Conservation (phyloP, 805 yeast species). For the Candida taoyuanica region DNA sequence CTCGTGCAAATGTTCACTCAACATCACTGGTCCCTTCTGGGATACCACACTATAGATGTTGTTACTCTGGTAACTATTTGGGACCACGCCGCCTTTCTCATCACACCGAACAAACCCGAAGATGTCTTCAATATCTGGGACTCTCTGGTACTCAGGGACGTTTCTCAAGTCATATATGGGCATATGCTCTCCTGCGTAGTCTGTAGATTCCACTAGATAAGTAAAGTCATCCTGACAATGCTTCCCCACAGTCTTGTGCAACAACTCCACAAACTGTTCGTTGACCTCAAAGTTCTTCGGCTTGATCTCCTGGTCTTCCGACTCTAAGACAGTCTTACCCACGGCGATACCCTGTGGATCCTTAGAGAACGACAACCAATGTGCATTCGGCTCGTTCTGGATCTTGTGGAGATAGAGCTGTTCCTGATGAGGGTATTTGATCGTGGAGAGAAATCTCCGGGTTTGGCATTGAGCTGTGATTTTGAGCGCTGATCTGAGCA, state of each 20-base stretch:
- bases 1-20: slow-evolving; percentile 48
- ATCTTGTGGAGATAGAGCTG: slow-evolving; percentile 16
- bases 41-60: slow-evolving; percentile 49
- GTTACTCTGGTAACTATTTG: slow-evolving; percentile 53
- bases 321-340: slow-evolving; percentile 5
- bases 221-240: slow-evolving; percentile 42
- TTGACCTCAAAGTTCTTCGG: slow-evolving; percentile 11
- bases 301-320: slow-evolving; percentile 2
- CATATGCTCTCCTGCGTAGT: slow-evolving; percentile 50
- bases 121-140: slow-evolving; percentile 66
- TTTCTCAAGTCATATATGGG: slow-evolving; percentile 69
- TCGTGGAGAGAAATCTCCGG: neutral
- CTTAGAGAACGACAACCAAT: slow-evolving; percentile 14
- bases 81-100: slow-evolving; percentile 47
- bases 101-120: slow-evolving; percentile 66
- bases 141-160: slow-evolving; percentile 59
- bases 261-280: slow-evolving; percentile 6
- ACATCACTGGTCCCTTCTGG: slow-evolving; percentile 42
- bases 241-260: slow-evolving; percentile 14
- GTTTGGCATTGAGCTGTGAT: no score
- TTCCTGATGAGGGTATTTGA: slow-evolving; percentile 7
- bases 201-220: slow-evolving; percentile 51
- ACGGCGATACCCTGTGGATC: slow-evolving; percentile 8
- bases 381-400: neutral
- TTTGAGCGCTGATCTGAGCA: neutral